A percentile compares a stretch with the other conserved stretches of the same genome.
These are phyloP conservation scores for Rutstroemia sp. DNA, from an alignment of 2,329 filamentous ascomycete genomes.

Conservation along the genomic window DNA sequence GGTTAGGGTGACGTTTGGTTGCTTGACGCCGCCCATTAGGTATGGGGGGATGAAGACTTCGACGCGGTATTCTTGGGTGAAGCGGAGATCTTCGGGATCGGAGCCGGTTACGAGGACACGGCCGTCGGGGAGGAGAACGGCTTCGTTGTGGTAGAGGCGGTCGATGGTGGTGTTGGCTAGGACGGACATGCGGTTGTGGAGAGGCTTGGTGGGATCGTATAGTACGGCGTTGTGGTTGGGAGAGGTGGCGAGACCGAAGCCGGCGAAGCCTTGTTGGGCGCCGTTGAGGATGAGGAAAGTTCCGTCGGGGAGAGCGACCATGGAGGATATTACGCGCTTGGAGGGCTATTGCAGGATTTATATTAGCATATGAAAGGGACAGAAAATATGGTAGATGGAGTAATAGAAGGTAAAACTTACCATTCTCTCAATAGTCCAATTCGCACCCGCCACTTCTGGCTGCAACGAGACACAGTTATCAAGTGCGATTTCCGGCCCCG, in stretches of 20 bases:
- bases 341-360: conserved; percentile 34
- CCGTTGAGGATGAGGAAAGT: conserved; percentile 58
- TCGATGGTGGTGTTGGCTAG: conserved; percentile 58
- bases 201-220: conserved; percentile 50
- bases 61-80: conserved; percentile 46
- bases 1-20: conserved; percentile 44
- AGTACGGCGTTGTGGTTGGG: conserved; percentile 51
- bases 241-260: conserved; percentile 52
- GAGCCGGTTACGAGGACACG: conserved; percentile 49
- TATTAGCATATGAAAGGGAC: neutral
- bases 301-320: conserved; percentile 55
- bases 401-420: conserved; percentile 7
- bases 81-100: conserved; percentile 32
- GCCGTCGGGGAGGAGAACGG: conserved; percentile 54
- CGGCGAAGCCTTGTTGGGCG: conserved; percentile 50
- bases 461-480: conserved; percentile 60
- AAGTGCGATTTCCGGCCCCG: conserved; percentile 45
- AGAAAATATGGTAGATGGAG: neutral
- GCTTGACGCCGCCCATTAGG: conserved; percentile 40
- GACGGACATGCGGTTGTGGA: conserved; percentile 49
- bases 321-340: conserved; percentile 53
- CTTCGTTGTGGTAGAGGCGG: conserved; percentile 58
- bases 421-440: conserved; percentile 62
- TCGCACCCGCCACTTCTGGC: conserved; percentile 46
- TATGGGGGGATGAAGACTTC: conserved; percentile 60